A percentile compares a stretch with the other conserved stretches of the same genome.
phyloP scores from a whole-genome alignment of 2,329 filamentous ascomycete species.

The Aspergillus novoparasiticus region DNA sequence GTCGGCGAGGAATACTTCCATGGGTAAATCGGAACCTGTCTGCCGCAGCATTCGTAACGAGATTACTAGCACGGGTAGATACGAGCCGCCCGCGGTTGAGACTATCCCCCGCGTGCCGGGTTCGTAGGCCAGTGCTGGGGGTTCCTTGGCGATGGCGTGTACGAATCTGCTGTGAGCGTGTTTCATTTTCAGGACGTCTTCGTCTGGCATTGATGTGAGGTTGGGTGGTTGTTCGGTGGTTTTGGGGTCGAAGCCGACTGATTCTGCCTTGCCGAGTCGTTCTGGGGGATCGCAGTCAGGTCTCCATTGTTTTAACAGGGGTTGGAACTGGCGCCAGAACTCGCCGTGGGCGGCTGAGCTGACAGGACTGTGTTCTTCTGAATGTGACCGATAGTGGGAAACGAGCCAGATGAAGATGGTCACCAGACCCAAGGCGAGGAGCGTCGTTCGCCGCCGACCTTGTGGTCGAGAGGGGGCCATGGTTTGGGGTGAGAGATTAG shows the following conservation, averaged over 20 bases:
- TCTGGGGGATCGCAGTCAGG: constrained; percentile 27
- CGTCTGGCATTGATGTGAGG: constrained; percentile 25
- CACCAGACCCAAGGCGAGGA: neutral
- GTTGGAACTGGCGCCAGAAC: constrained; percentile 35
- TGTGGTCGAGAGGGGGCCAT: neutral
- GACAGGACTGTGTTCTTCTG: neutral
- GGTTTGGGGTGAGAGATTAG: too few species aligned
- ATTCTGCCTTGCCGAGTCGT: constrained; percentile 21
- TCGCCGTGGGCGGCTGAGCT: constrained; percentile 1
- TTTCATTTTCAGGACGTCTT: constrained; percentile 31
- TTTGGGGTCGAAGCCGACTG: constrained; percentile 25
- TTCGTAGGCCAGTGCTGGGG: constrained; percentile 30
- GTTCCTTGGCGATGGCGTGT: constrained; percentile 20
- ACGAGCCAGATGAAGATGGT: neutral
- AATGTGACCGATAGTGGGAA: neutral
- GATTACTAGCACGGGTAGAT: constrained; percentile 23
- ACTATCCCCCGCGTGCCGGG: constrained; percentile 42
- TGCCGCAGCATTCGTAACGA: constrained; percentile 25
- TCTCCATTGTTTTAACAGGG: constrained; percentile 25
- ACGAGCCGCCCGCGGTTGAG: constrained; percentile 31
- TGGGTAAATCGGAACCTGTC: constrained; percentile 21
- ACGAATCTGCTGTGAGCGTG: constrained; percentile 33
- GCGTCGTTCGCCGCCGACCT: neutral
- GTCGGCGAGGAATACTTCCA: constrained; percentile 24
- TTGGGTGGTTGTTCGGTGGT: constrained; percentile 29